Evolutionary conservation across 177 flowering plant species (phyloP).

Genomic region (Vitis hybrid): DNA sequence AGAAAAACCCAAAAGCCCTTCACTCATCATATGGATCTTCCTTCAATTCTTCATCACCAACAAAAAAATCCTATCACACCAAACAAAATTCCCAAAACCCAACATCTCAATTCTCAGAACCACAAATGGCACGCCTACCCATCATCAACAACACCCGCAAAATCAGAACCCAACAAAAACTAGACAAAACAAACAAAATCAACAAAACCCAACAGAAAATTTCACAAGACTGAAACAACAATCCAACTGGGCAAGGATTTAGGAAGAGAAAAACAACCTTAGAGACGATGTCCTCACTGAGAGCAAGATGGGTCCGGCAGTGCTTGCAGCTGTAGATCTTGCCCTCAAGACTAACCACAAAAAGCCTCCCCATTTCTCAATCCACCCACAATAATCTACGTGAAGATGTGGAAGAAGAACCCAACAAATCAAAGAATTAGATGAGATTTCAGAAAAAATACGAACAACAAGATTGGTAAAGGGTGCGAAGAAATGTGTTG

Average conservation of each 20-base stretch:
- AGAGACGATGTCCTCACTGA: conserved; percentile 65
- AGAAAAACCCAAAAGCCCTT: background rate
- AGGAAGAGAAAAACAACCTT: conserved; percentile 48
- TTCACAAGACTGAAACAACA: background rate
- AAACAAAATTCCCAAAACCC: background rate
- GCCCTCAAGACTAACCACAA: conserved; percentile 70
- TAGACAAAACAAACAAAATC: background rate
- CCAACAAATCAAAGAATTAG: background rate
- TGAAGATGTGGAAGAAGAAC: background rate
- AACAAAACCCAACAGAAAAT: conserved; percentile 11
- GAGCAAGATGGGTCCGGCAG: conserved; percentile 87
- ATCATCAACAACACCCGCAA: background rate
- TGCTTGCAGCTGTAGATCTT: conserved; percentile 90
- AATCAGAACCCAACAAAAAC: background rate
- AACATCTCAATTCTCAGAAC: background rate
- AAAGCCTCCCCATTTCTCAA: conserved; percentile 76
- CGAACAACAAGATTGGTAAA: background rate
- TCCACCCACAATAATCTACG: background rate
- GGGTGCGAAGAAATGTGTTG: background rate
- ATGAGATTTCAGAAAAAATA: background rate
- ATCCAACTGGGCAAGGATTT: background rate
- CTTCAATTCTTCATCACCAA: background rate
- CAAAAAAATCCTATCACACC: background rate
- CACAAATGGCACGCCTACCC: background rate
- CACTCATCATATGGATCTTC: background rate